phyloP scores from a whole-genome alignment of 495 filamentous ascomycete species.

The Xylaria curta region DNA sequence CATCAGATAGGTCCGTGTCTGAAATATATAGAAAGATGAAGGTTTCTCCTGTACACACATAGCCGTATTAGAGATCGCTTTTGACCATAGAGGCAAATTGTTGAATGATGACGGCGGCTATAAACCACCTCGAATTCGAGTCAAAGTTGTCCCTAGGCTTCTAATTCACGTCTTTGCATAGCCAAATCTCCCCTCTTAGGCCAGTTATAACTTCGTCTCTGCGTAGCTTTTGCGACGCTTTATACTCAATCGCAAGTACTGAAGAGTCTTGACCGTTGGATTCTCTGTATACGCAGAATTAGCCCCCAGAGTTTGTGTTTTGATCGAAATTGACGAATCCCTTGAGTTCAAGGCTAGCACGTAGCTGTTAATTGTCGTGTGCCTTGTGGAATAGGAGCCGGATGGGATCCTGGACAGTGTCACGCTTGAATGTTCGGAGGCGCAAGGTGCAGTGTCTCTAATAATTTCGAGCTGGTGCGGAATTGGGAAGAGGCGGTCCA shows the following conservation, averaged over 20 bases:
- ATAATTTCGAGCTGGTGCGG: no score
- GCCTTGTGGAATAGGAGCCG: conserved; percentile 37
- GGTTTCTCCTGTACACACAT: conserved; percentile 53
- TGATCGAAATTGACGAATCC: conserved; percentile 45
- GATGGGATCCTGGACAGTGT: conserved; percentile 40
- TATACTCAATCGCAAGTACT: conserved; percentile 49
- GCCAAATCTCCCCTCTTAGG: conserved; percentile 39
- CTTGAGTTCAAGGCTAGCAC: conserved; percentile 34
- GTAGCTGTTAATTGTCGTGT: conserved; percentile 36
- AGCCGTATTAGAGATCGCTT: conserved; percentile 50
- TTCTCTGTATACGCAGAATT: conserved; percentile 51
- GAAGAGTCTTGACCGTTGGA: conserved; percentile 38
- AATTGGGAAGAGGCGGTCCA: conserved; percentile 27
- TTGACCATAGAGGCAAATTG: conserved; percentile 58
- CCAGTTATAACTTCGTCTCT: conserved; percentile 37
- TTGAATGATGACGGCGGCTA: conserved; percentile 51
- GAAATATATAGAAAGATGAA: conserved; percentile 57
- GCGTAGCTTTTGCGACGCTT: conserved; percentile 52
- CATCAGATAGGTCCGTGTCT: conserved; percentile 42
- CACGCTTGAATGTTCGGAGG: conserved; percentile 37
- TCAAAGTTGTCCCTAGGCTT: conserved; percentile 34
- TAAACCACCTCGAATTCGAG: conserved; percentile 38
- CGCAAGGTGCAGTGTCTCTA: background rate
- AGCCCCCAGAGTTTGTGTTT: conserved; percentile 39
- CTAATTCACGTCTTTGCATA: conserved; percentile 41